Percentiles rank a stretch among this genome's conserved stretches.
Conservation (phyloP, 768 basidiomycete genomes). For the Leccinum broughii region DNA sequence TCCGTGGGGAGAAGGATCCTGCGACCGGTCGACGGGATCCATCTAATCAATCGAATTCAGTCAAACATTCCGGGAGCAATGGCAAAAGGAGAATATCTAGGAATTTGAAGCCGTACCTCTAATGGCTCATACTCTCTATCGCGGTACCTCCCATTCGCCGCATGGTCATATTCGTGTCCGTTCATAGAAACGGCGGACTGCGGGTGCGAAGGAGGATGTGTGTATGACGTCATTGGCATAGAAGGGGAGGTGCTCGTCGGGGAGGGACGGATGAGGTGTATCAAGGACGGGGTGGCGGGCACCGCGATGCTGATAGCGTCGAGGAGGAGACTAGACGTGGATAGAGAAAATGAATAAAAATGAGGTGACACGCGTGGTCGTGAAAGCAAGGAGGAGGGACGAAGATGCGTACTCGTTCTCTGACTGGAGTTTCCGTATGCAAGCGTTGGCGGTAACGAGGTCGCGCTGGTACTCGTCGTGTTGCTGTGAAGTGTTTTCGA, state of each 20-base stretch:
- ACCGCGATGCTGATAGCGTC: conserved; percentile 35
- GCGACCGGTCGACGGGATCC: conserved; percentile 19
- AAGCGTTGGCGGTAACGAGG: conserved; percentile 27
- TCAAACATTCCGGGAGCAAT: not conserved
- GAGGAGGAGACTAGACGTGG: conserved; percentile 30
- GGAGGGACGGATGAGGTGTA: conserved; percentile 33
- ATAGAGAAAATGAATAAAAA: not conserved
- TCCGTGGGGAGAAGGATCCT: conserved; percentile 23
- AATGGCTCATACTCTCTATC: conserved; percentile 26
- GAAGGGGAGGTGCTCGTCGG: conserved; percentile 24
- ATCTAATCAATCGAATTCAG: conserved; percentile 2
- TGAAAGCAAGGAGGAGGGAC: not conserved
- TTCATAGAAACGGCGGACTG: conserved; percentile 20
- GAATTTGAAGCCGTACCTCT: conserved; percentile 13
- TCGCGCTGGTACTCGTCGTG: conserved; percentile 30
- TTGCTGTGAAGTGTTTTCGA: conserved; percentile 10
- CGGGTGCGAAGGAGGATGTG: conserved; percentile 12
- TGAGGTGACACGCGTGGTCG: not conserved
- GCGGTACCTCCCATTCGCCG: conserved; percentile 29
- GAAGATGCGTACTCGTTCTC: conserved; percentile 32
- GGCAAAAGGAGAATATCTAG: not conserved
- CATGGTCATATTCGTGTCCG: conserved; percentile 25
- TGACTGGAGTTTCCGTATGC: conserved; percentile 31
- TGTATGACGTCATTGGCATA: conserved; percentile 18
- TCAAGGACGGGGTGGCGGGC: conserved; percentile 33